A percentile compares a stretch with the other conserved stretches of the same genome.
Conservation (phyloP, 805 yeast genomes). For the Candida xyloterini region DNA sequence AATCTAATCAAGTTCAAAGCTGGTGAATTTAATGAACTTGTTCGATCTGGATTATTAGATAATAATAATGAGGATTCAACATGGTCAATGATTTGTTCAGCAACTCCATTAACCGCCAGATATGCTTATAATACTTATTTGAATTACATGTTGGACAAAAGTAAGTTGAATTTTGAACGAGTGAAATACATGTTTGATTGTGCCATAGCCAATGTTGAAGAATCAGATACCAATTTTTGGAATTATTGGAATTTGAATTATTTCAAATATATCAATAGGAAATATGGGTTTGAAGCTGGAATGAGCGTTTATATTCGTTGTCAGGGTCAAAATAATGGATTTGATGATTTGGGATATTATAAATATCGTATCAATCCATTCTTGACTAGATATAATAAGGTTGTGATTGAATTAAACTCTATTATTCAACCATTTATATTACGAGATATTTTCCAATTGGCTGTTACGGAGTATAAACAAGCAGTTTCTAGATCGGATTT, state of each 20-base stretch:
- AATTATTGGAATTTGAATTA: conserved; percentile 30
- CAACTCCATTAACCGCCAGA: conserved; percentile 21
- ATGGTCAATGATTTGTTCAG: conserved; percentile 28
- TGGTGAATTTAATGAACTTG: conserved; percentile 32
- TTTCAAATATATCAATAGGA: conserved; percentile 30
- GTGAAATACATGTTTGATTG: conserved; percentile 23
- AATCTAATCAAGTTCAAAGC: conserved; percentile 25
- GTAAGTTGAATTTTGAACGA: conserved; percentile 24
- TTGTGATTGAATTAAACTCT: conserved; percentile 17
- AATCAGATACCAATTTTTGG: conserved; percentile 29
- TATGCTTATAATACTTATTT: conserved; percentile 29
- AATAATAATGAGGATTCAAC: conserved; percentile 19
- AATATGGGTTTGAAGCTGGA: conserved; percentile 23
- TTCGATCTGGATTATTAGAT: conserved; percentile 25
- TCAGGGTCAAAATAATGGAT: conserved; percentile 2
- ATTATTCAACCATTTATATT: conserved; percentile 20
- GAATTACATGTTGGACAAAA: conserved; percentile 27
- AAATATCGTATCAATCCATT: conserved; percentile 29
- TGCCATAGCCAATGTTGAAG: conserved; percentile 10
- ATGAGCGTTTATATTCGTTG: conserved; percentile 24
- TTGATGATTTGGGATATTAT: conserved; percentile 18
- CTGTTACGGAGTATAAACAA: conserved; percentile 19
- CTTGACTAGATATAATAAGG: conserved; percentile 23
- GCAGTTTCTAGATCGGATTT: conserved; percentile 11
- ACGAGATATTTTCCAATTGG: conserved; percentile 28